Evolutionary conservation across 2,329 filamentous ascomycete genomes (phyloP).

Genomic region (Fusarium pseudocircinatum): DNA sequence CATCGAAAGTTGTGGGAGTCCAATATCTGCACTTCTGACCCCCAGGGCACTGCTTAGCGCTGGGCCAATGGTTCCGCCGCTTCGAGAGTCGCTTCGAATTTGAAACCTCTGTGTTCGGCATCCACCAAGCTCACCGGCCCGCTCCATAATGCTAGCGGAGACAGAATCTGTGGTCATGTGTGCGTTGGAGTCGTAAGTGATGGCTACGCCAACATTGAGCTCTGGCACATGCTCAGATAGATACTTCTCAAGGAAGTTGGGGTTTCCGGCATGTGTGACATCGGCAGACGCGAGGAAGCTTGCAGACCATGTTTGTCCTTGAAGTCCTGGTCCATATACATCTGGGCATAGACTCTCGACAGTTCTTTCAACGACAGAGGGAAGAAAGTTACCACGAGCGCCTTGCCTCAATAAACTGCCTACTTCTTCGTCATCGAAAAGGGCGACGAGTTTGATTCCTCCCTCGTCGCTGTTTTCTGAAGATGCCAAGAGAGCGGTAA

Average conservation of each 20-base stretch:
- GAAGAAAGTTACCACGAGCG: conserved; percentile 88
- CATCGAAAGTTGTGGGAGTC: conserved; percentile 93
- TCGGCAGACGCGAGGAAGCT: conserved; percentile 85
- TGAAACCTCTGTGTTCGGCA: conserved; percentile 87
- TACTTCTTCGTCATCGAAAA: conserved; percentile 98
- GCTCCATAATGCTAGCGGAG: conserved; percentile 80
- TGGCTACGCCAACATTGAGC: conserved; percentile 85
- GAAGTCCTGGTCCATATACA: conserved; percentile 65
- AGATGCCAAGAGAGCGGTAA: conserved; percentile 82
- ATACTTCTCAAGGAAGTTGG: conserved; percentile 88
- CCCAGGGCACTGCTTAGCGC: conserved; percentile 85
- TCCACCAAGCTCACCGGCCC: conserved; percentile 78
- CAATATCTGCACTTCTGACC: conserved; percentile 84
- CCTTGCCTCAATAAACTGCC: conserved; percentile 91
- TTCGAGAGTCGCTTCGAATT: conserved; percentile 90
- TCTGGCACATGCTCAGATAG: conserved; percentile 86
- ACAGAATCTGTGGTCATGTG: conserved; percentile 96
- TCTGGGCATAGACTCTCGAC: conserved; percentile 72
- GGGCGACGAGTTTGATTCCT: conserved; percentile 88
- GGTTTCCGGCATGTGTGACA: conserved; percentile 93
- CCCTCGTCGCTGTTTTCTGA: conserved; percentile 65
- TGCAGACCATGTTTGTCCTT: conserved; percentile 79
- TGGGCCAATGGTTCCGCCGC: conserved; percentile 94
- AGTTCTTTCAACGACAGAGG: conserved; percentile 81
- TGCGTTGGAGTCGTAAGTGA: conserved; percentile 86